Base-by-base conservation (phyloP, 2,329 filamentous ascomycete genomes). In the Fusarium graminum region DNA sequence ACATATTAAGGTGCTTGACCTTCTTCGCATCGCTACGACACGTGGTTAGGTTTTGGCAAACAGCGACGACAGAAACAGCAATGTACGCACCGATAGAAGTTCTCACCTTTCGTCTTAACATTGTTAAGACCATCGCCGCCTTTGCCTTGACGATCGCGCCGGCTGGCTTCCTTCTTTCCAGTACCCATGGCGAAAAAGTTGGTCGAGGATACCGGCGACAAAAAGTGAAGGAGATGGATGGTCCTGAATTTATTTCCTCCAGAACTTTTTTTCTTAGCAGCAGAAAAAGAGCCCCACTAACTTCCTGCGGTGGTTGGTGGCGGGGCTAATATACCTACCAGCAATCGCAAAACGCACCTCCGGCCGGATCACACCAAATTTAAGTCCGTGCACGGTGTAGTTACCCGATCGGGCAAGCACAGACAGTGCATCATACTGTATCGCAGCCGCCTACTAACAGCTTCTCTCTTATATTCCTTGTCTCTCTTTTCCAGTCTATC, bases 41-140 rank as follows among this genome's bases (percentile, higher is more conserved):
- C 55, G 52, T 43, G 17, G 52, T 60, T 30, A 69, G 63, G 63
- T 32, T 46, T 51, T 26, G 14, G 22, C 28, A n/a, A 46, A 39
- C 29, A 32, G 32, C 22, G 26, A 38, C 29, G 36, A 29, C 36
- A 29, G 41, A 19, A 5, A 42, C 29, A 52, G 28, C 45, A 42
- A 16, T 57, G 26, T 12, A 65, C 84, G 69, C 82, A 90, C 85
- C 92, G 89, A 83, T 98, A 98, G 83, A 98, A 99, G 84, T 98
- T 98, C 85, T 98, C 94, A 81, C 95, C 95, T 83, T 99, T 99
- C 73, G 89, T 85, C 74, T 90, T 92, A 75, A 98, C 92, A 82
- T 98, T 98, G 74, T 82, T 89, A 88, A 97, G 93, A 78, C 93
- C 93, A 88, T 95, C 91, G 70, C 87, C 87, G 47, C 86, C 87